A percentile compares a stretch with the other conserved stretches of the same genome.
These are phyloP conservation scores for Botryosphaeria agaves DNA, from an alignment of 2,329 filamentous ascomycete genomes.

Conservation along the genomic window DNA sequence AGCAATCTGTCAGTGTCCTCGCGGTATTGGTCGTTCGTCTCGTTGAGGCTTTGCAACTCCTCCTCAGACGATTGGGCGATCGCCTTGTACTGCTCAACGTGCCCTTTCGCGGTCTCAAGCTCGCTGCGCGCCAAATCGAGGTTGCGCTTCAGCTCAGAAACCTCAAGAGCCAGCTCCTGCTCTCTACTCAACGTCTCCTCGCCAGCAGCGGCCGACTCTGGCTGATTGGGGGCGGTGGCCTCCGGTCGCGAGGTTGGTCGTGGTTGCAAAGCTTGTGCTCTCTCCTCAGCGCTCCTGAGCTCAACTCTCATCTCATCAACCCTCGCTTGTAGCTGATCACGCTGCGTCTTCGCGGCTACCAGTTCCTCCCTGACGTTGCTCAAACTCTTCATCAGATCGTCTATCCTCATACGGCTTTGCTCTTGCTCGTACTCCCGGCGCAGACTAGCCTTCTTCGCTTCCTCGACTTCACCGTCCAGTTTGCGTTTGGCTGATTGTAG, in stretches of 20 bases:
- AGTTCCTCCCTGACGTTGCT: slow-evolving; percentile 74
- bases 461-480: slow-evolving; percentile 66
- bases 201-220: slow-evolving; percentile 28
- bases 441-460: slow-evolving; percentile 63
- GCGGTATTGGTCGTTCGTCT: slow-evolving; percentile 73
- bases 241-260: slow-evolving; percentile 54
- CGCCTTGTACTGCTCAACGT: slow-evolving; percentile 74
- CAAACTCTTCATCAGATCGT: slow-evolving; percentile 70
- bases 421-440: slow-evolving; percentile 82
- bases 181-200: slow-evolving; percentile 44
- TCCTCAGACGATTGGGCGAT: slow-evolving; percentile 82
- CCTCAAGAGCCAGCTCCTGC: slow-evolving; percentile 68
- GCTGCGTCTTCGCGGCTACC: slow-evolving; percentile 67
- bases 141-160: slow-evolving; percentile 74
- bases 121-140: slow-evolving; percentile 67
- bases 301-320: slow-evolving; percentile 83
- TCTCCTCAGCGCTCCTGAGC: slow-evolving; percentile 76
- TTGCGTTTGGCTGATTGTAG: slow-evolving; percentile 65
- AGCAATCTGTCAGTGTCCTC: slow-evolving; percentile 66
- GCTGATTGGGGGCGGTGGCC: slow-evolving; percentile 22
- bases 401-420: slow-evolving; percentile 78
- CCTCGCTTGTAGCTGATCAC: slow-evolving; percentile 74
- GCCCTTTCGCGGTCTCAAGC: slow-evolving; percentile 61
- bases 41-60: slow-evolving; percentile 59
- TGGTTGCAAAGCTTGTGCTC: slow-evolving; percentile 65